Conservation (phyloP, 1,284 basidiomycete genomes). For the Phylloporus sp. region DNA sequence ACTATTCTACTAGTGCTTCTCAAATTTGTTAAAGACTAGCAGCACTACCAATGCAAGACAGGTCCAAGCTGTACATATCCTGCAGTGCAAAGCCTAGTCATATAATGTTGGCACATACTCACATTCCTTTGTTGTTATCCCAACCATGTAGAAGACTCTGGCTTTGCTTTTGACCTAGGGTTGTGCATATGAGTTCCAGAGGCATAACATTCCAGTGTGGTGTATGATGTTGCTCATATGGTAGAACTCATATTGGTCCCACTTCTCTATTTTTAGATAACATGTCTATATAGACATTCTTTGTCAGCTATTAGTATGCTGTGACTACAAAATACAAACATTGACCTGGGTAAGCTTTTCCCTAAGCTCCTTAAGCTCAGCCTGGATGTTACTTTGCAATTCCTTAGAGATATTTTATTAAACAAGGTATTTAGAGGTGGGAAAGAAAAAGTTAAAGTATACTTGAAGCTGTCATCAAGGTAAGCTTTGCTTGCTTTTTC, state of each 20-base stretch:
- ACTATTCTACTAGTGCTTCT: no score
- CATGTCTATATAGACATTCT: slow-evolving; percentile 45
- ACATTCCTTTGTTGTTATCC: slow-evolving; percentile 61
- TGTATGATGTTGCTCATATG: slow-evolving; percentile 81
- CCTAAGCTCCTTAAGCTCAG: slow-evolving; percentile 72
- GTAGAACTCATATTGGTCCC: slow-evolving; percentile 78
- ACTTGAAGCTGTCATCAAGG: slow-evolving; percentile 29
- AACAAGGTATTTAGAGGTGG: slow-evolving; percentile 11
- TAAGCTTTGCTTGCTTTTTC: slow-evolving; percentile 66
- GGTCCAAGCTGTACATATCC: slow-evolving; percentile 30
- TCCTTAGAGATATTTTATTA: slow-evolving; percentile 69
- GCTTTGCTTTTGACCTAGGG: slow-evolving; percentile 45
- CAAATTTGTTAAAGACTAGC: no score
- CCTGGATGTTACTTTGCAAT: slow-evolving; percentile 67
- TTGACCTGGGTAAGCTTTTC: slow-evolving; percentile 69
- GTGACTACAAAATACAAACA: slow-evolving; percentile 40
- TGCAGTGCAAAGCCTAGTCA: slow-evolving; percentile 8
- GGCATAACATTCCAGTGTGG: slow-evolving; percentile 64
- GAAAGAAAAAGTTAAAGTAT: slow-evolving; percentile 1
- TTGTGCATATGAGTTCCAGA: slow-evolving; percentile 53
- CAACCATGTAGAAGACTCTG: slow-evolving; percentile 59
- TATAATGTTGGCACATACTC: slow-evolving; percentile 21
- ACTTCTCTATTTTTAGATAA: slow-evolving; percentile 56
- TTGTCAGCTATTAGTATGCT: background rate
- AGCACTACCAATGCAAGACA: slow-evolving; percentile 32